Base-by-base conservation (phyloP, 805 yeast species). In the Zygotorulaspora sp. region DNA sequence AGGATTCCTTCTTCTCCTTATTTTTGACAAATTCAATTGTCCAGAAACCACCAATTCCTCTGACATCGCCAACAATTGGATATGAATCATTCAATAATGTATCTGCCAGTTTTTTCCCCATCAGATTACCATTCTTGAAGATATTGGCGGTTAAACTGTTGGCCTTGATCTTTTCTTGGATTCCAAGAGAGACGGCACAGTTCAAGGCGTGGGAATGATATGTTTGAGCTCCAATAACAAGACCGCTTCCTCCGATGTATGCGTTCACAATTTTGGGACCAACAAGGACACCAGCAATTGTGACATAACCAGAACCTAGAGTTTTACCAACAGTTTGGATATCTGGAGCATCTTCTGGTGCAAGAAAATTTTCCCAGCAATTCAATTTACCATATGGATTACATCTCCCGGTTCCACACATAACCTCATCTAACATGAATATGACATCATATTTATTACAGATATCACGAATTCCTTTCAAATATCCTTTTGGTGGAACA, bases 11-110 rank as follows among this genome's bases (percentile, higher is more conserved):
- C 14, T 79, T 69, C n/a, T 49, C 56, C 44, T 66, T 71, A 50
- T 77, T 68, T 49, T 73, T 67, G 41, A 75, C 80, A 37, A 75
- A 62, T 56, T 78, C 82, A 32, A 78, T 49, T 3, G 76, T 65
- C 70, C 78, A 66, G 58, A 78, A 77, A 24, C 75, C 72, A 45
- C 82, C 83, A 41, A 74, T 62, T 39, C 83, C 83, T 58, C 83
- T 68, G 27, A 77, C 70, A 48, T 77, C 78, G 41, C 81, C 83
- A 14, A 67, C 76, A 35, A 68, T 63, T 32, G 57, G 57, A 42
- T 52, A 53, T 28, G 60, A 59, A 32, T 59, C 59, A 10, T 45
- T 30, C 8, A 52, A 33, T n/a, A 70, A 46, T 30, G 55, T 52
- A 22, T 58, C 56, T 40, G 58, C 54, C 36, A 74, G 55, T 45